A percentile compares a stretch with the other conserved stretches of the same genome.
These are phyloP conservation scores for Aegilops speltoides DNA, from an alignment of 176 grass and related monocot genomes.

Conservation along the genomic window DNA sequence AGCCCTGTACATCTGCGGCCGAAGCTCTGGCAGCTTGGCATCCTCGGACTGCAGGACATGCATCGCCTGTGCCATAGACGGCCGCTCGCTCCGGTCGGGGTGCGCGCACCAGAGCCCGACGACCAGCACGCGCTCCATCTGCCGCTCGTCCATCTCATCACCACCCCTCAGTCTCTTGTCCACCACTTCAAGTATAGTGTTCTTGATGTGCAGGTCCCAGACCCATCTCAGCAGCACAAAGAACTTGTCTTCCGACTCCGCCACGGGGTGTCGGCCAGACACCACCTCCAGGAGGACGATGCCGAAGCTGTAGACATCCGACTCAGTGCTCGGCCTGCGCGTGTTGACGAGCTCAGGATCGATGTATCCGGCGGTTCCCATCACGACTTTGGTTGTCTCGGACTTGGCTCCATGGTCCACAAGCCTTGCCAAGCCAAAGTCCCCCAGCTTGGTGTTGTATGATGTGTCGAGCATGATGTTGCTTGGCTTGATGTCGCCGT, in stretches of 20 bases:
- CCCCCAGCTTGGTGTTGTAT: not conserved
- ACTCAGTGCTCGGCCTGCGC: not conserved
- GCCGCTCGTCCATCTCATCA: conserved; percentile 20
- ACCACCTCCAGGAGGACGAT: conserved; percentile 16
- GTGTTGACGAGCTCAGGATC: conserved; percentile 2
- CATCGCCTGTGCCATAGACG: conserved; percentile 10
- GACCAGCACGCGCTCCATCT: conserved; percentile 40
- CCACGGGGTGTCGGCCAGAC: conserved; percentile 1
- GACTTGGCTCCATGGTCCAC: not conserved
- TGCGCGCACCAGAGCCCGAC: conserved; percentile 53
- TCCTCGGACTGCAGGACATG: conserved; percentile 26
- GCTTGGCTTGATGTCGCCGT: conserved; percentile 35
- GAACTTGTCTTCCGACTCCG: not conserved
- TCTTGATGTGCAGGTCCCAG: conserved; percentile 22
- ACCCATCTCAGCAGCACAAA: conserved; percentile 33
- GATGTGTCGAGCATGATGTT: conserved; percentile 14
- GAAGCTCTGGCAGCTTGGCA: conserved; percentile 1
- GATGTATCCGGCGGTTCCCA: conserved; percentile 22
- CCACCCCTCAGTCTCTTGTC: conserved; percentile 28
- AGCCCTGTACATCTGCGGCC: conserved; percentile 9
- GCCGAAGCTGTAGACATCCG: conserved; percentile 35
- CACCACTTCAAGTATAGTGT: not conserved
- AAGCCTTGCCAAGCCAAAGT: conserved; percentile 27
- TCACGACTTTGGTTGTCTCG: not conserved
- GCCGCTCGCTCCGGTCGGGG: conserved; percentile 27